Conservation (phyloP, 768 basidiomycete species). For the Rhizopogon salebrosus region DNA sequence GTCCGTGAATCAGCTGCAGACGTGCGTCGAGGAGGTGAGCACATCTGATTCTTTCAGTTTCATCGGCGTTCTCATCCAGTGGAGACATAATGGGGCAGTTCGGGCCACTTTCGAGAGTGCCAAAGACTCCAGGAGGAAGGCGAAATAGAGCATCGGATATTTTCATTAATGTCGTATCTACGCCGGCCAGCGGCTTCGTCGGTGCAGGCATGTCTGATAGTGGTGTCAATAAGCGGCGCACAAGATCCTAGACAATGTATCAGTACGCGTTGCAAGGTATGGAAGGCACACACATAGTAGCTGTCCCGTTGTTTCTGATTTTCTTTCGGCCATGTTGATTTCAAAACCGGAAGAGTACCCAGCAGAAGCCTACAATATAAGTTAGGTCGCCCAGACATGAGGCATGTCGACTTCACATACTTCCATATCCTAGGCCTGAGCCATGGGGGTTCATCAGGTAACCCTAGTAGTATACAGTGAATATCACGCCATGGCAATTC, state of each 20-base stretch:
- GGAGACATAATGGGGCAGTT: constrained; percentile 36
- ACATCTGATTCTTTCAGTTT: constrained; percentile 42
- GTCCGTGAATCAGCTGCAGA: constrained; percentile 37
- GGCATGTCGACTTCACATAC: constrained; percentile 33
- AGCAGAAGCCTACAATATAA: constrained; percentile 47
- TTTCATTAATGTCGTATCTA: constrained; percentile 45
- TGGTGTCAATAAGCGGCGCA: constrained; percentile 56
- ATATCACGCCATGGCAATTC: neutral
- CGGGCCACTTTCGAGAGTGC: constrained; percentile 46
- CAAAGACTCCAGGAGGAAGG: constrained; percentile 47
- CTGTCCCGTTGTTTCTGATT: constrained; percentile 55
- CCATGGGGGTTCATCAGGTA: constrained; percentile 72
- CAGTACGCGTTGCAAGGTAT: neutral
- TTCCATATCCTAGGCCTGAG: constrained; percentile 75
- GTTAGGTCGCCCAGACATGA: constrained; percentile 5
- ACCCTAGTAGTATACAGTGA: constrained; percentile 35
- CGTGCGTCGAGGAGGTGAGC: constrained; percentile 52
- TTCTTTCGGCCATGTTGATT: constrained; percentile 55
- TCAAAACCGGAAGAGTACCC: constrained; percentile 53
- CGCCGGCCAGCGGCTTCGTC: constrained; percentile 29
- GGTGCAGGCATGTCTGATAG: constrained; percentile 41
- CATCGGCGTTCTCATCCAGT: constrained; percentile 41
- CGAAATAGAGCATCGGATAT: constrained; percentile 53
- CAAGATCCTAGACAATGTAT: constrained; percentile 49
- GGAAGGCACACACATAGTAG: constrained; percentile 58